These are phyloP conservation scores for Rubia peregrina DNA, from an alignment of 305 asterid genomes.

Conservation along the genomic window DNA sequence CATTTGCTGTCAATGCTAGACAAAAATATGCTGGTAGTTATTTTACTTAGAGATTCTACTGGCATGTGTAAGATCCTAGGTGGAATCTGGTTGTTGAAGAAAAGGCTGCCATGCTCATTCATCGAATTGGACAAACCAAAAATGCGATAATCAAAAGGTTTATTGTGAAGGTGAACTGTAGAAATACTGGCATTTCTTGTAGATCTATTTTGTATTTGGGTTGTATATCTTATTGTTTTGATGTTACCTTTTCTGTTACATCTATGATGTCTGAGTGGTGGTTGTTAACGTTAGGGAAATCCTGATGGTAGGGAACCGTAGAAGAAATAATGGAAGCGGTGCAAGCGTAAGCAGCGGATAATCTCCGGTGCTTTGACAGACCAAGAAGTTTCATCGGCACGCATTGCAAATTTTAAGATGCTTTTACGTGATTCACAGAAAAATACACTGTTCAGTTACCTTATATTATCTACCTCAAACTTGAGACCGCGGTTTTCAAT, in stretches of 20 bases:
- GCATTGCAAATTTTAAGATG: slow-evolving; percentile 88
- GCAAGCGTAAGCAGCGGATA: slow-evolving; percentile 93
- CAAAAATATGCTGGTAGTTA: neutral
- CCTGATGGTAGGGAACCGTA: slow-evolving; percentile 60
- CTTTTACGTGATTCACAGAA: slow-evolving; percentile 48
- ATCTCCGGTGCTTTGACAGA: slow-evolving; percentile 94
- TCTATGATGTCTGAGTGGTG: neutral
- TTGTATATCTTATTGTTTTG: neutral
- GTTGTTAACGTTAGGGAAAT: slow-evolving; percentile 1
- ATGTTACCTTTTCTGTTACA: neutral
- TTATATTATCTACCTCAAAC: slow-evolving; percentile 7
- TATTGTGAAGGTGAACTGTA: slow-evolving; percentile 61
- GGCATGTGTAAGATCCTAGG: slow-evolving; percentile 77
- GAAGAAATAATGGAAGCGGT: slow-evolving; percentile 99
- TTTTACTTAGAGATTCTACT: neutral
- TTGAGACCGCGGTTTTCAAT: neutral
- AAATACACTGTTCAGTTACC: slow-evolving; percentile 5
- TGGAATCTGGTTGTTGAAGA: slow-evolving; percentile 99
- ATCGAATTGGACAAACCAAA: slow-evolving; percentile 93
- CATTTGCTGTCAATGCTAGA: neutral
- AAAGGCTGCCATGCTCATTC: slow-evolving; percentile 98
- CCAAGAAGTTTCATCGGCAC: slow-evolving; percentile 92
- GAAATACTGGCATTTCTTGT: neutral
- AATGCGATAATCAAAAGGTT: slow-evolving; percentile 68
- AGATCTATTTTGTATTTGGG: neutral